Evolutionary conservation across 345 rosid genomes (phyloP), one percentile per base, ranked within the genome.

Genomic region (Hibiscus syriacus): DNA sequence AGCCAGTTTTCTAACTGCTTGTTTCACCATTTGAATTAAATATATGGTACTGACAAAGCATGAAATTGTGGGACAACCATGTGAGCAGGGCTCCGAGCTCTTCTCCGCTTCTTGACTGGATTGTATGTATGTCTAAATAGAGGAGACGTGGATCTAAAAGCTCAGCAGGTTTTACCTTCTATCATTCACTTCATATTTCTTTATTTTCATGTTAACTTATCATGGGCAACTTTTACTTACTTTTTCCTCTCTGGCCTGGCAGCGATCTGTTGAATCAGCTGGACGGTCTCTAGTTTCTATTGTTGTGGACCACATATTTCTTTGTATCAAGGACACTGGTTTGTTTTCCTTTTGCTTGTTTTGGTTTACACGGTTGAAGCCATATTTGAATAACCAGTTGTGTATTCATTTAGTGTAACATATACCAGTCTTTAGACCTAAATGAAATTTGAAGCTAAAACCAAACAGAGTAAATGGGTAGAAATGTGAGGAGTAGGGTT

Each of bases 301-400:
- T 76, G 76, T 89, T 71, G 98, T 94, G 82, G 99, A 94, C 83
- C 99, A 94, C 80, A 85, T 94, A 69, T 94, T 91, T 86, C 85
- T 94, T 52, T 83, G 96, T 86, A 86, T 94, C 73, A 89, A 87
- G 81, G 99, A 94, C 86, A 70, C 96, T 73, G 99, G 99, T 94
- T 71, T 70, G 92, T 85, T 79, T 50, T 10, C 34, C n/a, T 73
- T 66, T 29, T 61, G 10, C 5, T 39, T 20, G 19, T 61, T 23
- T 61, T 23, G 48, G 22, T 38, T 39, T 22, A 12, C 30, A 38
- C n/a, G 39, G 12, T 12, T 22, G 4, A 2, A 39, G 17, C 2
- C 5, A 61, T 61, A 39, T 13, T 39, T 39, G 6, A 38, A 12
- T 25, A 22, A 61, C 19, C 66, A 61, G 12, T 68, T 68, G 52